Evolutionary conservation across 1,284 basidiomycete genomes (phyloP).

Genomic region (Ceratobasidium theobromae): DNA sequence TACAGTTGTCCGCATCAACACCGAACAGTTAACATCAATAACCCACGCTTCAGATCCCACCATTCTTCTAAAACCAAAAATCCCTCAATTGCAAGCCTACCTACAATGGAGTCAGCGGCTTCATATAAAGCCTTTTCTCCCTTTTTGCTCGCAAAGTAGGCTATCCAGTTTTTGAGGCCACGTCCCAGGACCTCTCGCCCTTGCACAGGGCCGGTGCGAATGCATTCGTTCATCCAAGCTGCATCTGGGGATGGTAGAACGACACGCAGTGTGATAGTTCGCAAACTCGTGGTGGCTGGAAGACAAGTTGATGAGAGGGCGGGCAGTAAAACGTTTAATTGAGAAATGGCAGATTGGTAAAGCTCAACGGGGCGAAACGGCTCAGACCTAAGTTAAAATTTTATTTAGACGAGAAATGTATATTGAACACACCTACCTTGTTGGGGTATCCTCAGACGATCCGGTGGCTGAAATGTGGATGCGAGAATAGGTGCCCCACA

Average conservation of each 20-base stretch:
- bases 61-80: constrained; percentile 22
- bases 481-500: not conserved
- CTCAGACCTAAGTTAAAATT: not conserved
- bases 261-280: constrained; percentile 16
- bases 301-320: not conserved
- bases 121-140: not conserved
- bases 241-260: not conserved
- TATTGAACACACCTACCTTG: not conserved
- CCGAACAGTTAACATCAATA: constrained; percentile 4
- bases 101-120: not conserved
- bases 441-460: not conserved
- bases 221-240: not conserved
- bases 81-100: constrained; percentile 9
- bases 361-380: not conserved
- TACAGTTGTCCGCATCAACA: not conserved
- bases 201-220: constrained; percentile 5
- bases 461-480: not conserved
- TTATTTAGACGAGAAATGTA: not conserved
- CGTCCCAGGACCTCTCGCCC: not conserved
- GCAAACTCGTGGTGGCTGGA: constrained; percentile 1
- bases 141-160: not conserved
- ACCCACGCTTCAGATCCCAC: constrained; percentile 14
- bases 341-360: constrained; percentile 10
- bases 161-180: not conserved
- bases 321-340: constrained; percentile 1